A percentile compares a stretch with the other conserved stretches of the same genome.
Evolutionary conservation across 2,329 filamentous ascomycete species (phyloP).

Genomic region (Plenodomus tracheiphilus): DNA sequence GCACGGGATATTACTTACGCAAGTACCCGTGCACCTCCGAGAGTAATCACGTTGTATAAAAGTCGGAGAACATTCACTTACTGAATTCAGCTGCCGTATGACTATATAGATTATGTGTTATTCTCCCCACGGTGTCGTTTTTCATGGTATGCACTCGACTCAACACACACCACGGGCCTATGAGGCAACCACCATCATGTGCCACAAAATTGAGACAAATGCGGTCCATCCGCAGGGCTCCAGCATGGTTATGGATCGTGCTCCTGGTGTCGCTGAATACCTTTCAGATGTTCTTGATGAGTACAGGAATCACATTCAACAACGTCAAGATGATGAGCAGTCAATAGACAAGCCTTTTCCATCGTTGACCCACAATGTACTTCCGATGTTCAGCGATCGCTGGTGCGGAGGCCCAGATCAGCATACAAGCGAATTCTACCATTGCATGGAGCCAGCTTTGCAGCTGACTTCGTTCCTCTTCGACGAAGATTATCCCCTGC

Average conservation of each 20-base stretch:
- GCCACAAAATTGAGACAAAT: neutral
- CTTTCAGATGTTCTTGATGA: neutral
- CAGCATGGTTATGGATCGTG: too few species aligned
- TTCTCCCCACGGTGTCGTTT: too few species aligned
- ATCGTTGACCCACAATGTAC: conserved; percentile 14
- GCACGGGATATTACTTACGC: too few species aligned
- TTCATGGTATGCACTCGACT: too few species aligned
- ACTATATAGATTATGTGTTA: too few species aligned
- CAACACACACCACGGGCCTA: too few species aligned
- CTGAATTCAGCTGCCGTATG: too few species aligned
- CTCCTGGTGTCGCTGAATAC: neutral
- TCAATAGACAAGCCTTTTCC: neutral
- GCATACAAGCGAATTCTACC: conserved; percentile 3
- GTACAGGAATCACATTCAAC: neutral
- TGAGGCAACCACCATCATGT: too few species aligned
- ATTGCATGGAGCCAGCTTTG: conserved; percentile 11
- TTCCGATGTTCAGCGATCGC: conserved; percentile 20
- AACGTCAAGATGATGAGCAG: neutral
- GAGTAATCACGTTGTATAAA: too few species aligned
- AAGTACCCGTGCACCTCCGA: too few species aligned
- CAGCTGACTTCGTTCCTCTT: conserved; percentile 18
- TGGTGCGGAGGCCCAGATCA: conserved; percentile 21
- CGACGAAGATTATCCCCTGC: conserved; percentile 15
- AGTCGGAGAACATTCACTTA: too few species aligned
- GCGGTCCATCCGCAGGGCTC: neutral